Conservation (phyloP, 73 alveolate genomes). For the Tetrahymena thermophila region DNA sequence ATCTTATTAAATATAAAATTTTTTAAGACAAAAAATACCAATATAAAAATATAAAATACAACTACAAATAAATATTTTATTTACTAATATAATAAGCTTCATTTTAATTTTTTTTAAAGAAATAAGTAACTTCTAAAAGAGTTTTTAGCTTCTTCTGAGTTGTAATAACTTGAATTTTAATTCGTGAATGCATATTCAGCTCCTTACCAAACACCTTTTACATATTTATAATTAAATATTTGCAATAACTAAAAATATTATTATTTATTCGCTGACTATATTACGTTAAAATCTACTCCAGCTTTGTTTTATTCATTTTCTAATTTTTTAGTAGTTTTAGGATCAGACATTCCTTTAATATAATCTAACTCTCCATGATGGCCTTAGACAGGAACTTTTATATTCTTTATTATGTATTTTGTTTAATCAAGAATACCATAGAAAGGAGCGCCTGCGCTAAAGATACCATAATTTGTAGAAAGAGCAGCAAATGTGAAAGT, state of each 20-base stretch:
- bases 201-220: conserved; percentile 14
- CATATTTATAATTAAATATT: too few species aligned
- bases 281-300: conserved; percentile 11
- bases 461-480: neutral
- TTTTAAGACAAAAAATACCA: too few species aligned
- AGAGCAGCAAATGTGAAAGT: conserved; percentile 32
- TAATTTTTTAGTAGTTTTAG: conserved; percentile 14
- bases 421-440: conserved; percentile 39
- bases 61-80: too few species aligned
- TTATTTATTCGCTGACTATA: neutral
- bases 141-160: conserved; percentile 27
- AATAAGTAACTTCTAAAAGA: conserved; percentile 11
- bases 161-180: conserved; percentile 15
- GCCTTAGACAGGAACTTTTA: conserved; percentile 25
- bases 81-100: neutral
- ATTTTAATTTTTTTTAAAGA: conserved; percentile 6
- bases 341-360: conserved; percentile 27
- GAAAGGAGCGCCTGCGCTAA: conserved; percentile 41
- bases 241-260: too few species aligned
- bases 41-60: too few species aligned
- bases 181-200: conserved; percentile 48
- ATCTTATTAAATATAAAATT: too few species aligned
- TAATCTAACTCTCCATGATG: conserved; percentile 32
- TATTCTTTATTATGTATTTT: neutral
- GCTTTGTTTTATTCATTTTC: conserved; percentile 4